Percentiles rank a stretch among this genome's conserved stretches.
phyloP scores from a whole-genome alignment of 495 filamentous ascomycete genomes.

The Aspergillus ellipticus region DNA sequence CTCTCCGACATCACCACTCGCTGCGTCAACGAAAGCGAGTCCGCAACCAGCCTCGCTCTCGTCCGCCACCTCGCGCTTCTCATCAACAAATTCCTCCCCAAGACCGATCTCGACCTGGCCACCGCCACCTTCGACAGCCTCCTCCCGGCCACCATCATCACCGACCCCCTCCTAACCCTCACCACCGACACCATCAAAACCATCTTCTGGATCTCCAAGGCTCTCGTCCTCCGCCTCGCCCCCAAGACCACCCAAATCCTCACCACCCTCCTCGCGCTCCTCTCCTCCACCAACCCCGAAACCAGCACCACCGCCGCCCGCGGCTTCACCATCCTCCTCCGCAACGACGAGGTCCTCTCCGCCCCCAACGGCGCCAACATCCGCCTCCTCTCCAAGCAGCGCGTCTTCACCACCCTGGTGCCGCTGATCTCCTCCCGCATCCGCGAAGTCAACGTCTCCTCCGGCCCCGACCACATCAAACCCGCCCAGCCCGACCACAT shows the following conservation, averaged over 20 bases:
- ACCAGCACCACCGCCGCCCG: slow-evolving; percentile 50
- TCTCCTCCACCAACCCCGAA: slow-evolving; percentile 41
- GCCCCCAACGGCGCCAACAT: slow-evolving; percentile 61
- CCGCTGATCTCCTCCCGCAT: slow-evolving; percentile 56
- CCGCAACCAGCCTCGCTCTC: slow-evolving; percentile 47
- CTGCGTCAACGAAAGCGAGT: slow-evolving; percentile 28
- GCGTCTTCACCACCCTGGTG: slow-evolving; percentile 58
- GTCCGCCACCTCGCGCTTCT: slow-evolving; percentile 62
- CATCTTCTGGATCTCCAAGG: slow-evolving; percentile 55
- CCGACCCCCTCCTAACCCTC: slow-evolving; percentile 7
- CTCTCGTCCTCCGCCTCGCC: slow-evolving; percentile 47
- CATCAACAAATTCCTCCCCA: slow-evolving; percentile 62
- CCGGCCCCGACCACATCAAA: background rate
- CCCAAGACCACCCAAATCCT: slow-evolving; percentile 47
- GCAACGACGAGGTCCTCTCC: slow-evolving; percentile 62
- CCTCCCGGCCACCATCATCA: slow-evolving; percentile 21
- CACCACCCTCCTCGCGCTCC: slow-evolving; percentile 49
- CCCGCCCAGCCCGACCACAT: too few species aligned
- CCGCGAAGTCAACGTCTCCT: slow-evolving; percentile 40
- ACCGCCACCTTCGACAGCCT: slow-evolving; percentile 32
- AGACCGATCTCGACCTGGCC: slow-evolving; percentile 36
- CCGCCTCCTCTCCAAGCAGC: slow-evolving; percentile 62
- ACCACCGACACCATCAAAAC: slow-evolving; percentile 33
- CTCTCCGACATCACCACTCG: slow-evolving; percentile 41
- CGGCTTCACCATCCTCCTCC: slow-evolving; percentile 58